Conservation (phyloP, 2,329 filamentous ascomycete species). For the Dothideomycetes sp. region DNA sequence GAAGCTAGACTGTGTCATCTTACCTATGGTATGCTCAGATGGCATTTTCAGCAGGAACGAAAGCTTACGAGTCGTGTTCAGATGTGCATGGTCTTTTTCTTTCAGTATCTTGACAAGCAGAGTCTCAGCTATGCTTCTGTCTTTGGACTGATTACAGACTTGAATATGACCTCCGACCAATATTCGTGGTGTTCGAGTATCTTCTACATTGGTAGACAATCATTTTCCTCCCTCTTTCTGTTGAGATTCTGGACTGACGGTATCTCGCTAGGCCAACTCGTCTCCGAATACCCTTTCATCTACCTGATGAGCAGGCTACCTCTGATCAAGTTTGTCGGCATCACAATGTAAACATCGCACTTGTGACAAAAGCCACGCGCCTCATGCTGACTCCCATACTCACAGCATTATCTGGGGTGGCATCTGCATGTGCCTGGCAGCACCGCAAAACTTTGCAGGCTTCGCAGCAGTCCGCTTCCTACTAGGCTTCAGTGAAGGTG, state of each 20-base stretch:
- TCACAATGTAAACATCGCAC: too few species aligned
- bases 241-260: too few species aligned
- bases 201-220: conserved; percentile 37
- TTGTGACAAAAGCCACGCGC: too few species aligned
- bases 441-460: conserved; percentile 23
- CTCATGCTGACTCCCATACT: too few species aligned
- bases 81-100: conserved; percentile 20
- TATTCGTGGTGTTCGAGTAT: conserved; percentile 40
- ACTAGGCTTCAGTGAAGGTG: conserved; percentile 34
- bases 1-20: background rate
- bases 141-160: conserved; percentile 36
- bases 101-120: conserved; percentile 35
- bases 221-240: too few species aligned
- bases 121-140: conserved; percentile 39
- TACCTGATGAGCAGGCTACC: conserved; percentile 41
- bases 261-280: too few species aligned
- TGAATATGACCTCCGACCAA: conserved; percentile 32
- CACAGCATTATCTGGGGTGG: conserved; percentile 23
- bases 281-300: conserved; percentile 39
- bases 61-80: too few species aligned
- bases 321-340: conserved; percentile 40
- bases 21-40: background rate
- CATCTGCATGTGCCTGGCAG: conserved; percentile 22
- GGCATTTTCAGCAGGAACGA: too few species aligned
- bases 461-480: conserved; percentile 27